Evolutionary conservation across 2,329 filamentous ascomycete genomes (phyloP).

Genomic region (Fusarium mangiferae): DNA sequence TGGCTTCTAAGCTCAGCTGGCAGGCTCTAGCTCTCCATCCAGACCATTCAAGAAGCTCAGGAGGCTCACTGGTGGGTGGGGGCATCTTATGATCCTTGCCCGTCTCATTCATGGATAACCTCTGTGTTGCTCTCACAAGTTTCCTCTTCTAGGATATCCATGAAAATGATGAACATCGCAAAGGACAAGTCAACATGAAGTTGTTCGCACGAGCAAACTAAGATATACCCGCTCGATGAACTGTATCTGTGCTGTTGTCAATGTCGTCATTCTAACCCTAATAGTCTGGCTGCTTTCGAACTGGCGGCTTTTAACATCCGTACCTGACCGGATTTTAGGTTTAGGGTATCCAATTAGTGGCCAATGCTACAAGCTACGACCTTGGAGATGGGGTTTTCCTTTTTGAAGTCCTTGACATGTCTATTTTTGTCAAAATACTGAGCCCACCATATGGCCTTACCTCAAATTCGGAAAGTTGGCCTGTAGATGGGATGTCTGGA

Average conservation of each 20-base stretch:
- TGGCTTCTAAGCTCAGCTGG: slow-evolving; percentile 33
- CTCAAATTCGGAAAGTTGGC: neutral
- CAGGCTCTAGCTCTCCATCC: slow-evolving; percentile 22
- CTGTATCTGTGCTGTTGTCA: slow-evolving; percentile 16
- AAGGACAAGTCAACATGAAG: neutral
- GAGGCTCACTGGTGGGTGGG: slow-evolving; percentile 24
- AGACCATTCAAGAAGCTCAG: slow-evolving; percentile 28
- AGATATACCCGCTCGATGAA: slow-evolving; percentile 6
- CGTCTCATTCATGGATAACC: slow-evolving; percentile 17
- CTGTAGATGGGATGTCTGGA: neutral
- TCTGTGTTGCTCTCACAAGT: neutral
- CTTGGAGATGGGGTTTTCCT: neutral
- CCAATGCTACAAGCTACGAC: slow-evolving; percentile 1
- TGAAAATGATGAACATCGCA: neutral
- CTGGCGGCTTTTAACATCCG: neutral
- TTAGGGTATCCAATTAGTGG: slow-evolving; percentile 15
- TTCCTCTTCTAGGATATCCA: neutral
- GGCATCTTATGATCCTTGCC: slow-evolving; percentile 7
- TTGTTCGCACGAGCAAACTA: neutral
- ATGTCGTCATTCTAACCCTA: neutral
- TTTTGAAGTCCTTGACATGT: neutral
- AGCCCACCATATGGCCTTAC: neutral
- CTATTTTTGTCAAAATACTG: neutral
- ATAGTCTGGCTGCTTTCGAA: neutral
- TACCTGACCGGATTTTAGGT: slow-evolving; percentile 8